A percentile compares a stretch with the other conserved stretches of the same genome.
phyloP scores from a whole-genome alignment of 495 filamentous ascomycete species.

The Pseudomonodictys pantanalensis region DNA sequence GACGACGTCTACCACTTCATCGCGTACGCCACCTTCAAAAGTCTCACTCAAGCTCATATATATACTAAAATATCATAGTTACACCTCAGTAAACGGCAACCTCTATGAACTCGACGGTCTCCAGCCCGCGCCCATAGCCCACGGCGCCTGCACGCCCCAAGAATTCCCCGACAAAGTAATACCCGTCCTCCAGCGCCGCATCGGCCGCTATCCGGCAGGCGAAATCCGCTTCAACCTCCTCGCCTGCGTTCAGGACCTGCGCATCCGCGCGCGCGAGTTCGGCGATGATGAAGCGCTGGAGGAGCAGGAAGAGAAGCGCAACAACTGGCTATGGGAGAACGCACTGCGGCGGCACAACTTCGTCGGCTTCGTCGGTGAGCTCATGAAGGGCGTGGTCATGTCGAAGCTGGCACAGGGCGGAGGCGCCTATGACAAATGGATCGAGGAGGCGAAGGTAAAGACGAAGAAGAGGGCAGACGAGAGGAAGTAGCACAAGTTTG shows the following conservation, averaged over 20 bases:
- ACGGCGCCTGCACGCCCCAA: conserved; percentile 66
- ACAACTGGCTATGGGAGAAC: conserved; percentile 94
- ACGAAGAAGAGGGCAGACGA: conserved; percentile 66
- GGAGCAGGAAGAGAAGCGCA: conserved; percentile 79
- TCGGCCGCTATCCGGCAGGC: conserved; percentile 76
- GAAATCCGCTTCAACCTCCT: conserved; percentile 97
- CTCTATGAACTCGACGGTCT: conserved; percentile 96
- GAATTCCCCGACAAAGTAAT: conserved; percentile 82
- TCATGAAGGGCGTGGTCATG: conserved; percentile 77
- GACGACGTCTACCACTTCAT: conserved; percentile 98
- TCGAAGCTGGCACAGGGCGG: conserved; percentile 60
- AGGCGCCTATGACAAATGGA: conserved; percentile 71
- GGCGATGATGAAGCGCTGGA: conserved; percentile 77
- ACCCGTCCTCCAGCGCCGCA: conserved; percentile 77
- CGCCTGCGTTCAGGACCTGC: conserved; percentile 81
- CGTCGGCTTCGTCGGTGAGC: conserved; percentile 89
- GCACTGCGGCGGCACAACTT: conserved; percentile 91
- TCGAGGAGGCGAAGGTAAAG: conserved; percentile 70
- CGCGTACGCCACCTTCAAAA: conserved; percentile 46
- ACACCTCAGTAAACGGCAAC: conserved; percentile 71
- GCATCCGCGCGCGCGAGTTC: conserved; percentile 70
- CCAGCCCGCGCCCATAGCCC: conserved; percentile 85
- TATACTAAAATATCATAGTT: conserved; percentile 41
- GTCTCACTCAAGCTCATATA: neutral
- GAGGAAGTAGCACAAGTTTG: conserved; percentile 45